phyloP scores from a whole-genome alignment of 2,329 filamentous ascomycete genomes.

The Dendryphion nanum region DNA sequence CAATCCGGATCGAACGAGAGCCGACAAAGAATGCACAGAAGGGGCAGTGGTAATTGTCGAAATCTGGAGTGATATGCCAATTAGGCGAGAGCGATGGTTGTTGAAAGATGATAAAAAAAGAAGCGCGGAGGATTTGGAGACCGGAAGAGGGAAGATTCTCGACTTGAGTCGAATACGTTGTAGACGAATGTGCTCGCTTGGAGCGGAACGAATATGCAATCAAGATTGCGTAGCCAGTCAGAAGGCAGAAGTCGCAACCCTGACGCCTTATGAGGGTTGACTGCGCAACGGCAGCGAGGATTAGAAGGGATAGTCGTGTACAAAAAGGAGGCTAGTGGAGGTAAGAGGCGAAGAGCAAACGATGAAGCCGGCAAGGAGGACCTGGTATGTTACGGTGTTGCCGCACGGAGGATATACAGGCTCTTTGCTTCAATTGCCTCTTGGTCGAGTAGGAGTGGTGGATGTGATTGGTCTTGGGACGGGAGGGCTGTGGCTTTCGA shows the following conservation, averaged over 20 bases:
- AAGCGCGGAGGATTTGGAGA: slow-evolving; percentile 23
- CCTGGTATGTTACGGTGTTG: slow-evolving; percentile 24
- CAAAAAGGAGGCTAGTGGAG: slow-evolving; percentile 21
- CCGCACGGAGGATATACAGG: slow-evolving; percentile 29
- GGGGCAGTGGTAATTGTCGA: slow-evolving; percentile 13
- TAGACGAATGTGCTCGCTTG: slow-evolving; percentile 35
- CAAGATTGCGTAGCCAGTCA: slow-evolving; percentile 35
- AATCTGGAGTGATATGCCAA: slow-evolving; percentile 29
- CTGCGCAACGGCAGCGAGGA: slow-evolving; percentile 29
- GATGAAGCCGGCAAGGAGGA: slow-evolving; percentile 15
- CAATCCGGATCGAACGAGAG: slow-evolving; percentile 27
- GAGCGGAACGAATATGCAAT: slow-evolving; percentile 37
- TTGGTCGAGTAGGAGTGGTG: slow-evolving; percentile 12
- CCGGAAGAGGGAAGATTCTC: slow-evolving; percentile 35
- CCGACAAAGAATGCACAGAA: slow-evolving; percentile 27
- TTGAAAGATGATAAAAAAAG: slow-evolving; percentile 36
- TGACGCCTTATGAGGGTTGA: slow-evolving; percentile 32
- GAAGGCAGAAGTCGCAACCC: slow-evolving; percentile 22
- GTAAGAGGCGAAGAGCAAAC: slow-evolving; percentile 17
- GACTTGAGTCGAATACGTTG: slow-evolving; percentile 26
- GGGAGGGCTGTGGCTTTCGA: slow-evolving; percentile 19
- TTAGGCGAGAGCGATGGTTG: slow-evolving; percentile 26
- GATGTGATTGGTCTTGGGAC: slow-evolving; percentile 28
- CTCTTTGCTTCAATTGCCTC: slow-evolving; percentile 37
- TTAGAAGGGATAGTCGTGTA: slow-evolving; percentile 23